Evolutionary conservation across 495 filamentous ascomycete species (phyloP).

Genomic region (Penicillium daleae): DNA sequence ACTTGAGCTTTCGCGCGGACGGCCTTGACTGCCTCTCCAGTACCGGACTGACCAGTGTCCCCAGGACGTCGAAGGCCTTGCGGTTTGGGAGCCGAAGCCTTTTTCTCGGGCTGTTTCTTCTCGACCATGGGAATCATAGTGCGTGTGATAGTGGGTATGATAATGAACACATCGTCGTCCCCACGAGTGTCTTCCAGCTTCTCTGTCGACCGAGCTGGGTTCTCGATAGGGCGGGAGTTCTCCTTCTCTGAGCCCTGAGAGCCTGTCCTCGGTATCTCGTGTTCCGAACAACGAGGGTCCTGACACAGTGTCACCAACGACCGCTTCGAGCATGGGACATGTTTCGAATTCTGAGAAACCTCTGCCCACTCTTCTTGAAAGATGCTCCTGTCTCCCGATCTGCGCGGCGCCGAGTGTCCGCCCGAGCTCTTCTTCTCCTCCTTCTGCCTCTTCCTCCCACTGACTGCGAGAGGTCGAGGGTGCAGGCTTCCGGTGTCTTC

Average conservation of each 20-base stretch:
- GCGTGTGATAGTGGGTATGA: slow-evolving; percentile 53
- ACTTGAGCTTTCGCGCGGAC: slow-evolving; percentile 36
- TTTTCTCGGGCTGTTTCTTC: slow-evolving; percentile 18
- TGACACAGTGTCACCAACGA: slow-evolving; percentile 38
- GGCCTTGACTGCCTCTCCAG: slow-evolving; percentile 39
- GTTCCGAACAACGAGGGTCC: slow-evolving; percentile 30
- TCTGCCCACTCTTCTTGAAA: slow-evolving; percentile 39
- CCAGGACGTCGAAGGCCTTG: slow-evolving; percentile 32
- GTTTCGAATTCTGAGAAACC: slow-evolving; percentile 49
- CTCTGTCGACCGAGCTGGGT: slow-evolving; percentile 16
- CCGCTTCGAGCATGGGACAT: slow-evolving; percentile 47
- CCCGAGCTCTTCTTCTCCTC: slow-evolving; percentile 23
- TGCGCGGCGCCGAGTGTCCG: slow-evolving; percentile 16
- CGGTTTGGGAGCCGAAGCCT: slow-evolving; percentile 19
- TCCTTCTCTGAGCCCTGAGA: slow-evolving; percentile 34
- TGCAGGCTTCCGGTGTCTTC: slow-evolving; percentile 34
- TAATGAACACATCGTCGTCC: slow-evolving; percentile 53
- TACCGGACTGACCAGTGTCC: slow-evolving; percentile 27
- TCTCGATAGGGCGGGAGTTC: slow-evolving; percentile 26
- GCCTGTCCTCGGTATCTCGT: slow-evolving; percentile 24
- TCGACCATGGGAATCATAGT: slow-evolving; percentile 36
- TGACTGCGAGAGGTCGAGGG: slow-evolving; percentile 28
- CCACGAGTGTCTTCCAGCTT: slow-evolving; percentile 22
- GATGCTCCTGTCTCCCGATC: slow-evolving; percentile 20
- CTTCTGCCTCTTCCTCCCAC: slow-evolving; percentile 32